phyloP scores from a whole-genome alignment of 2,329 filamentous ascomycete genomes.

The Fusarium sp. region DNA sequence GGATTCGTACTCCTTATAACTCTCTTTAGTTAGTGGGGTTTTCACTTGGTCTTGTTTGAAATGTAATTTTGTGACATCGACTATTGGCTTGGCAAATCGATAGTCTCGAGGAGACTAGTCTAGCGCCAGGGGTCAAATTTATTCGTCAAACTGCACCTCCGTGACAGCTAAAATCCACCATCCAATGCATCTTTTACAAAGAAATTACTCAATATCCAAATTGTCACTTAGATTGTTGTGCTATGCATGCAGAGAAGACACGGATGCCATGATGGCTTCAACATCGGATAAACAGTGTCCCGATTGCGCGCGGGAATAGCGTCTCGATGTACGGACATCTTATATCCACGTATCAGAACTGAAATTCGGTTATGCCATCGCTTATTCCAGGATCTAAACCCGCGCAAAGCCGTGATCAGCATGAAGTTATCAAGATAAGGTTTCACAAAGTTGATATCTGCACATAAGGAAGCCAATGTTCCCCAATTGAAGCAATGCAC shows the following conservation, averaged over 20 bases:
- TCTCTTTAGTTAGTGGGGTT: background rate
- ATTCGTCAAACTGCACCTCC: background rate
- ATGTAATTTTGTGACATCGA: background rate
- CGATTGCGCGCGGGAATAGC: background rate
- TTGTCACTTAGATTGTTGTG: background rate
- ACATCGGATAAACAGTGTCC: background rate
- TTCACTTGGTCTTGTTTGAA: no score
- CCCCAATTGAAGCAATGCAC: background rate
- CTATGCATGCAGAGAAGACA: background rate
- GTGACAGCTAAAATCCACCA: background rate
- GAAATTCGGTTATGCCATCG: background rate
- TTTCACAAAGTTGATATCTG: background rate
- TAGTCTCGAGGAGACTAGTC: background rate
- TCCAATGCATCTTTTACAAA: background rate
- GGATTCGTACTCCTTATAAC: background rate
- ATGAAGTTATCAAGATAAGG: background rate
- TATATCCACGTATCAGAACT: background rate
- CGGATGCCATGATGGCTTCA: no score
- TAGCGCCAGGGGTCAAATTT: background rate
- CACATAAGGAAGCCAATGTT: rapidly evolving
- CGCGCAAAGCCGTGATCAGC: background rate
- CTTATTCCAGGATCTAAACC: background rate
- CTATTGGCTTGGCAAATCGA: background rate
- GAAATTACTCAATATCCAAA: background rate
- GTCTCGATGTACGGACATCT: no score